Evolutionary conservation across 2,329 filamentous ascomycete genomes (phyloP).

Genomic region (Paecilomyces variotii): DNA sequence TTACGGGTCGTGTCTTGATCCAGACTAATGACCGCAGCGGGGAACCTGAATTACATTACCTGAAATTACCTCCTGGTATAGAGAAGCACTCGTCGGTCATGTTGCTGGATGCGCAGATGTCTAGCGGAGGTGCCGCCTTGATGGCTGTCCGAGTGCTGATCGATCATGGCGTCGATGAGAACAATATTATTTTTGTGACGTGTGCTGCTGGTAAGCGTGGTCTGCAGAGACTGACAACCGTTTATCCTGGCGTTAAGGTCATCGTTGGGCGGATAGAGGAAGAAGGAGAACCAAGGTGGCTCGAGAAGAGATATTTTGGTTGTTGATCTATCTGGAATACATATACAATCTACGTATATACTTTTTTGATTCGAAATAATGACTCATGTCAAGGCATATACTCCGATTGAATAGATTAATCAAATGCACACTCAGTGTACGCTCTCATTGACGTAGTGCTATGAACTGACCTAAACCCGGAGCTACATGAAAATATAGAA

Average conservation of each 20-base stretch:
- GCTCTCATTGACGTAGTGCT: too few relatives aligned
- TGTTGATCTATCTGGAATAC: conserved; percentile 46
- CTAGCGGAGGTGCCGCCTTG: conserved; percentile 71
- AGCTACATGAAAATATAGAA: too few relatives aligned
- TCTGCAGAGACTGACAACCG: conserved; percentile 73
- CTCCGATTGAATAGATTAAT: too few relatives aligned
- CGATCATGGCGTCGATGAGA: conserved; percentile 80
- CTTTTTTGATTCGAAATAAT: conserved; percentile 1
- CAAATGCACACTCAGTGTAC: too few relatives aligned
- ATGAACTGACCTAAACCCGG: too few relatives aligned
- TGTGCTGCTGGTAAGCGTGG: conserved; percentile 82
- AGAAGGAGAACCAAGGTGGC: conserved; percentile 79
- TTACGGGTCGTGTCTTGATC: conserved; percentile 80
- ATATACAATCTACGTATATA: background rate
- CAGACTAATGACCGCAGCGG: conserved; percentile 79
- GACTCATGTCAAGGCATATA: background rate
- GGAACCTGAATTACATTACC: conserved; percentile 87
- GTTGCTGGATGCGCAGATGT: conserved; percentile 89
- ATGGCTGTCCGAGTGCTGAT: conserved; percentile 97
- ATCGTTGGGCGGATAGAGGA: conserved; percentile 76
- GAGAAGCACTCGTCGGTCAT: conserved; percentile 70
- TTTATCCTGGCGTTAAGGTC: conserved; percentile 80
- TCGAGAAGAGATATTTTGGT: conserved; percentile 84
- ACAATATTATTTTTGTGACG: conserved; percentile 84
- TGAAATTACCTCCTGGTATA: conserved; percentile 70